Conservation (phyloP, 2,329 filamentous ascomycete genomes). For the Rosellinia necatrix region DNA sequence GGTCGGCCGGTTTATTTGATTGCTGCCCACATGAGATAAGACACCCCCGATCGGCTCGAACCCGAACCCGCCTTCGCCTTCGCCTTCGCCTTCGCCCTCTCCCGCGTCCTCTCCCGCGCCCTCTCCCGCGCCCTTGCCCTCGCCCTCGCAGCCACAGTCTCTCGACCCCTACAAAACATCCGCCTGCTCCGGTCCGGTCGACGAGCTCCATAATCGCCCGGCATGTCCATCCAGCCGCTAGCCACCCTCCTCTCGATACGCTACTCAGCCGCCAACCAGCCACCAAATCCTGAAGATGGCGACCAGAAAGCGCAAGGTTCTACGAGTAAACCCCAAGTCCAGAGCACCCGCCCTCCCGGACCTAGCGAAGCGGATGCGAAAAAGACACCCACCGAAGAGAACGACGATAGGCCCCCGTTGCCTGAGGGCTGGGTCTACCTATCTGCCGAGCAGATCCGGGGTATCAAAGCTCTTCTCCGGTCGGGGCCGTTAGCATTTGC, state of each 20-base stretch:
- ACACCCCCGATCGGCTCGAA: constrained; percentile 15
- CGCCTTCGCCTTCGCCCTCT: no score
- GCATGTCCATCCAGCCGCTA: constrained; percentile 41
- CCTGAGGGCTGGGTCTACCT: constrained; percentile 40
- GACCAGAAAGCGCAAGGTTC: constrained; percentile 15
- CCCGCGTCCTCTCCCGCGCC: constrained; percentile 21
- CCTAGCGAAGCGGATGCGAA: constrained; percentile 32
- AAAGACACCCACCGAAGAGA: constrained; percentile 3
- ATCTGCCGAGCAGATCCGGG: constrained; percentile 28
- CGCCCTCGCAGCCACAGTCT: neutral
- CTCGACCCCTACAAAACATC: constrained; percentile 24
- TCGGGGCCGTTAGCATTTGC: neutral
- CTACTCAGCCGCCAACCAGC: constrained; percentile 34
- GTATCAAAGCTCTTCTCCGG: neutral
- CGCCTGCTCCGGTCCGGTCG: constrained; percentile 29
- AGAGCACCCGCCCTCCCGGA: constrained; percentile 39
- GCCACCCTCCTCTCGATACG: constrained; percentile 33
- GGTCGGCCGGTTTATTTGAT: constrained; percentile 2
- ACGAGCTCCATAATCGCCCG: constrained; percentile 33
- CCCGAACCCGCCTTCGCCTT: neutral
- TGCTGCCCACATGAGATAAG: constrained; percentile 33
- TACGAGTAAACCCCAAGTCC: constrained; percentile 31
- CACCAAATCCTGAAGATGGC: constrained; percentile 28
- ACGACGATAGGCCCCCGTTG: constrained; percentile 28
- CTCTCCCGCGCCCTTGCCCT: no score